phyloP scores from a whole-genome alignment of 495 filamentous ascomycete genomes.

The Chaetomidium leptoderma region DNA sequence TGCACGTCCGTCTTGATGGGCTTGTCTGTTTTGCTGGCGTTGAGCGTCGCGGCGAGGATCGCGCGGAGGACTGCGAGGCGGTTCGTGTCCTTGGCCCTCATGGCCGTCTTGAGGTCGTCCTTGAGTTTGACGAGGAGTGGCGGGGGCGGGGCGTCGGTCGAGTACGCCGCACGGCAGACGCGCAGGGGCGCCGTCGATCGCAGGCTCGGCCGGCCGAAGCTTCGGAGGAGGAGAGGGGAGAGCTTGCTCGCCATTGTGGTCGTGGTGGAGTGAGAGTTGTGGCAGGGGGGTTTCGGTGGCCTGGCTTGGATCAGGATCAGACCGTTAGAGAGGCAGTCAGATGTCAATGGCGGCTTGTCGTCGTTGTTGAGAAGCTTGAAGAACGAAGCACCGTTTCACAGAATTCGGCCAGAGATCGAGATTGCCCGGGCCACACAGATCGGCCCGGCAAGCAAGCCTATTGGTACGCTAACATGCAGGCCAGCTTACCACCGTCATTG shows the following conservation, averaged over 20 bases:
- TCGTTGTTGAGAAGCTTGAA: not conserved
- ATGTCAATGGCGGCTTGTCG: not conserved
- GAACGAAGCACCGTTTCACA: not conserved
- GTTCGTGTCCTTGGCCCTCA: conserved; percentile 54
- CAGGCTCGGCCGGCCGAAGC: conserved; percentile 21
- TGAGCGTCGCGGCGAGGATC: conserved; percentile 50
- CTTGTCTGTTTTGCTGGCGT: conserved; percentile 53
- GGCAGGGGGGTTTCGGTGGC: not conserved
- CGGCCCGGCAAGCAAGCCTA: conserved; percentile 14
- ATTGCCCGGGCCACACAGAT: not conserved
- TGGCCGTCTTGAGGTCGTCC: conserved; percentile 55
- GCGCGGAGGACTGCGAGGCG: conserved; percentile 52
- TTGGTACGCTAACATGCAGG: conserved; percentile 6
- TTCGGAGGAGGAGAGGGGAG: conserved; percentile 15
- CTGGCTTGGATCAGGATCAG: no score
- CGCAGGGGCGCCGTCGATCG: conserved; percentile 14
- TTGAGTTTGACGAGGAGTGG: conserved; percentile 46
- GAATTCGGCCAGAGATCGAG: conserved; percentile 1
- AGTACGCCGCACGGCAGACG: conserved; percentile 30
- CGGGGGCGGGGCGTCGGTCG: conserved; percentile 34
- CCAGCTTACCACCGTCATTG: not conserved
- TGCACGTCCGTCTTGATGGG: conserved; percentile 55
- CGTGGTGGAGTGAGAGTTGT: not conserved
- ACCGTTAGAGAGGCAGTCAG: not conserved
- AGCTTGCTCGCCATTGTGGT: conserved; percentile 21